phyloP scores from a whole-genome alignment of 2,329 filamentous ascomycete genomes.

The Helotiales sp. region DNA sequence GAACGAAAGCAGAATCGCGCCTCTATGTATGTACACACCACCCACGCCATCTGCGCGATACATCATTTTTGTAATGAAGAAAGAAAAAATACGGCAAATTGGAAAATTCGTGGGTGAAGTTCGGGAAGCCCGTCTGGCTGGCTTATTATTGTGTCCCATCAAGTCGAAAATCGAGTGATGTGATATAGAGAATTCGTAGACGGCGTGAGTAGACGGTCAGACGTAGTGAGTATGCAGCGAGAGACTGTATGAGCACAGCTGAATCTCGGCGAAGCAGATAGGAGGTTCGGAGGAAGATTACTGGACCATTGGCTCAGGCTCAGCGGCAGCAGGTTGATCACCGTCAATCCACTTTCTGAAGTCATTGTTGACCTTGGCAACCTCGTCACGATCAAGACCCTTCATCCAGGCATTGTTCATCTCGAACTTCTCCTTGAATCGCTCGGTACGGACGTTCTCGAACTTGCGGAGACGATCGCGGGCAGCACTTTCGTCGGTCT shows the following conservation, averaged over 20 bases:
- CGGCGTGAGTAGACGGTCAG: not conserved
- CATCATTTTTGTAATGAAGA: not conserved
- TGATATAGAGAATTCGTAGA: conserved; percentile 4
- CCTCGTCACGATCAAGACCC: conserved; percentile 53
- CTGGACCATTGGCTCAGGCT: not conserved
- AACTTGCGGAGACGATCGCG: conserved; percentile 45
- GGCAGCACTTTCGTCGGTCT: conserved; percentile 37
- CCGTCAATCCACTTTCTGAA: conserved; percentile 54
- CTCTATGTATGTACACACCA: not conserved
- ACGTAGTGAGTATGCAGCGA: not conserved
- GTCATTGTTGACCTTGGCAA: conserved; percentile 52
- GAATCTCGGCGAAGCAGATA: not conserved
- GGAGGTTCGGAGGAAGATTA: not conserved
- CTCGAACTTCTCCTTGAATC: conserved; percentile 57
- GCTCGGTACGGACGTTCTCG: conserved; percentile 46
- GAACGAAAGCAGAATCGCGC: not conserved
- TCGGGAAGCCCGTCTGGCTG: not conserved
- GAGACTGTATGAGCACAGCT: not conserved
- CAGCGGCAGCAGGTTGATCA: conserved; percentile 25
- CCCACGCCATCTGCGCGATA: not conserved
- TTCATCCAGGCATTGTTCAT: conserved; percentile 58
- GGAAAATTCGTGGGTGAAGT: not conserved
- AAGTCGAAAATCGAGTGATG: not conserved
- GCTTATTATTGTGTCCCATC: not conserved
- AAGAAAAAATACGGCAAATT: not conserved